Percentiles rank a stretch among this genome's conserved stretches.
Evolutionary conservation across 345 rosid genomes (phyloP).

Genomic region (Eucalyptus coolabah): DNA sequence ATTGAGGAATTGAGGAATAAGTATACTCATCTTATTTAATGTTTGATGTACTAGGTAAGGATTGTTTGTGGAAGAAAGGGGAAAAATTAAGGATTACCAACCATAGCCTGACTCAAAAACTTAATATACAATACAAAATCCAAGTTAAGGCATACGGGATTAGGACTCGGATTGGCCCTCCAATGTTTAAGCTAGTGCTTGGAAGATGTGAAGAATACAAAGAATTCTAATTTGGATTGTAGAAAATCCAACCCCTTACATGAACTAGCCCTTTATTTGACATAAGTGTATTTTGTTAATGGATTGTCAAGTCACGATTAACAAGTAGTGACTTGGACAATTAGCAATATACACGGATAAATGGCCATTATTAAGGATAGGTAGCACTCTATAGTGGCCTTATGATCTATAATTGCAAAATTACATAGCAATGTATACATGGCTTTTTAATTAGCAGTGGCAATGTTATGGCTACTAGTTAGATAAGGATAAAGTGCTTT

Average conservation of each 20-base stretch:
- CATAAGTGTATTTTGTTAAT: not conserved
- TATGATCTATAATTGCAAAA: not conserved
- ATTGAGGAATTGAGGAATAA: not conserved
- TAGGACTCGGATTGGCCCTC: not conserved
- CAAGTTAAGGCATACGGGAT: accelerated
- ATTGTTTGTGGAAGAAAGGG: not conserved
- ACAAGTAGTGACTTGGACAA: not conserved
- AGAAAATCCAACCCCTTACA: not conserved
- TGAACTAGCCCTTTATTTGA: not conserved
- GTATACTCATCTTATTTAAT: not conserved
- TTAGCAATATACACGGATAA: not conserved
- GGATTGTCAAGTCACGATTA: accelerated
- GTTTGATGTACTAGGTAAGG: not conserved
- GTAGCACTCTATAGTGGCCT: not conserved
- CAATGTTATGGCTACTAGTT: not conserved
- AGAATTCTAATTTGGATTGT: not conserved
- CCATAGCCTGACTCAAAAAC: not conserved
- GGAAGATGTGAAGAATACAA: not conserved
- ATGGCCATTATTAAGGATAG: not conserved
- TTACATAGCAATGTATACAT: accelerated
- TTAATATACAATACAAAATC: not conserved
- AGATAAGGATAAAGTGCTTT: not conserved
- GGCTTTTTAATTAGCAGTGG: not conserved
- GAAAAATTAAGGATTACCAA: not conserved
- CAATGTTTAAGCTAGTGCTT: not conserved